Base-by-base conservation (phyloP, 129 eudicot species). In the Tanacetum coccineum region DNA sequence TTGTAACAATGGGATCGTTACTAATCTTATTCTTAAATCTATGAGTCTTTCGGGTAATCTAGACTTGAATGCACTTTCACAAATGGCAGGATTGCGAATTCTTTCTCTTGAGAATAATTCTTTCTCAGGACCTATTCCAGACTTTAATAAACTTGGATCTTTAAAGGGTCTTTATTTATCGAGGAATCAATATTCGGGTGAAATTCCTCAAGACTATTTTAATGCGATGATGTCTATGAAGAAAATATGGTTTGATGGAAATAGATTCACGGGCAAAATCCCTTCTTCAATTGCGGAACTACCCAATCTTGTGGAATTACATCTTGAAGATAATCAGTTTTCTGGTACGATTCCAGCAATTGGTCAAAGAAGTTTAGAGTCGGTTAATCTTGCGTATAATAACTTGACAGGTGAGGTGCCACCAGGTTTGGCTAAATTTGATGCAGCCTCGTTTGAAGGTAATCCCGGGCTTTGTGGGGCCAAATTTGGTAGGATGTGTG, bases 391-490 rank as follows among this genome's bases (percentile, higher is more conserved):
- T 36, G 81, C 95, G 2, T 71, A 85, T 25, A 91, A 87, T 72
- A 78, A 83, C 56, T 59, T 91, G 73, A 63, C 65, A 15, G 90
- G 97, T 9, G 80, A 79, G 64, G 65, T 91, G 55, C 97, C 97
- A 4, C n/a, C 70, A 9, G 55, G 74, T 52, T 63, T 91, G 48
- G 62, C 59, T 4, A 85, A 64, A 49, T 82, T 84, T 25, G 79
- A 74, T 13, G 74, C 71, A 9, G 30, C 52, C 2, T 59, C 84
- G 9, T 91, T 91, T 59, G 65, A 64, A 42, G 94, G 87, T 4
- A 87, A 87, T 39, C 67, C 79, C 0, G 83, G 77, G 61, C 87
- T 91, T 62, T 87, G 96, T 50, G 93, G 93, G 4, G 87, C 46
- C 2, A 80, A 70, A 47, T 13, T 76, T 0, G 79, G 71, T 42